A percentile compares a stretch with the other conserved stretches of the same genome.
phyloP scores from a whole-genome alignment of 2,329 filamentous ascomycete genomes.

The Aspergillus pseudotamarii region DNA sequence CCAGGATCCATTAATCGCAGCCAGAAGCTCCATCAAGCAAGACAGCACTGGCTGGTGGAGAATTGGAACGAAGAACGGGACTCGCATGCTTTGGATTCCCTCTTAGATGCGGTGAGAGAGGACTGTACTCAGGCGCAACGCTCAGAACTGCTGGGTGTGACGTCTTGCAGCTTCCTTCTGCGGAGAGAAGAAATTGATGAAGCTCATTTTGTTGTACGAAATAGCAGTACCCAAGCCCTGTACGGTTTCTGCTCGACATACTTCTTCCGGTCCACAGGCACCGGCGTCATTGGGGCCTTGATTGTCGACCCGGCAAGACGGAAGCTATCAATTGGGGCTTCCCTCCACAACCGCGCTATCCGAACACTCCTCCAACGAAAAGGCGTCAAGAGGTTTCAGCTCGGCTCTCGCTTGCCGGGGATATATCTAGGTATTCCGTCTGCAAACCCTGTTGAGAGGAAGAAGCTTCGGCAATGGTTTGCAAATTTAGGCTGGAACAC shows the following conservation, averaged over 20 bases:
- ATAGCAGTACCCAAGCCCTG: slow-evolving; percentile 85
- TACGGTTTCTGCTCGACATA: slow-evolving; percentile 95
- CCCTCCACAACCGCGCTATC: slow-evolving; percentile 82
- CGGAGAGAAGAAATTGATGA: slow-evolving; percentile 72
- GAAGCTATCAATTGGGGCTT: slow-evolving; percentile 87
- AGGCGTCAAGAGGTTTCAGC: slow-evolving; percentile 76
- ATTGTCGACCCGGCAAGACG: slow-evolving; percentile 86
- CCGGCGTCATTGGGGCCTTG: slow-evolving; percentile 80
- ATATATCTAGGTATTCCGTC: slow-evolving; percentile 83
- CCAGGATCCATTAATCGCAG: slow-evolving; percentile 80
- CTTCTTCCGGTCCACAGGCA: slow-evolving; percentile 68
- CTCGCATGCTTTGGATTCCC: slow-evolving; percentile 69
- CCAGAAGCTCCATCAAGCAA: slow-evolving; percentile 83
- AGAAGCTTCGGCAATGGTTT: slow-evolving; percentile 76
- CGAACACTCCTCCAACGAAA: slow-evolving; percentile 71
- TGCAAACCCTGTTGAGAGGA: slow-evolving; percentile 62
- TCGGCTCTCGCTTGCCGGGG: slow-evolving; percentile 79
- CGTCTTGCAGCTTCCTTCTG: slow-evolving; percentile 75
- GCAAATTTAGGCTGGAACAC: slow-evolving; percentile 87
- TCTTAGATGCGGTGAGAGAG: slow-evolving; percentile 72
- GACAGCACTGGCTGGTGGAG: slow-evolving; percentile 93
- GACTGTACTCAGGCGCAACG: slow-evolving; percentile 62
- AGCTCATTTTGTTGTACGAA: slow-evolving; percentile 87
- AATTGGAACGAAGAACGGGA: slow-evolving; percentile 82
- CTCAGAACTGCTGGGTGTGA: slow-evolving; percentile 69